These are phyloP conservation scores for Boletus semigastroideus DNA, from an alignment of 1,284 basidiomycete species.

Conservation along the genomic window DNA sequence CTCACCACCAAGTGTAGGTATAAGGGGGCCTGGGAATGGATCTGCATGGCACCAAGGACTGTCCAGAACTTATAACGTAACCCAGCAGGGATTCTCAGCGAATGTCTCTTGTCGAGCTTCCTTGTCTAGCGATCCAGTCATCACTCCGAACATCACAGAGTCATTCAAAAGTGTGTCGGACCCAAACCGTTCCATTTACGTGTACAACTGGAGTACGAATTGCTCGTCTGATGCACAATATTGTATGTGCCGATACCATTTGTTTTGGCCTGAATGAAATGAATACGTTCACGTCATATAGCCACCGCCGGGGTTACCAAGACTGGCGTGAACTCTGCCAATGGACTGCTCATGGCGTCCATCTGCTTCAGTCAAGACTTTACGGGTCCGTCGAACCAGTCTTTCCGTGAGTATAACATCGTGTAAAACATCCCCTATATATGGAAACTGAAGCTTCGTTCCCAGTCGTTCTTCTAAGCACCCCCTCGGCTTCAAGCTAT, in stretches of 20 bases:
- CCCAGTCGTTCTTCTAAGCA: background rate
- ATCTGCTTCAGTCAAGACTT: background rate
- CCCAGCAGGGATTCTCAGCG: background rate
- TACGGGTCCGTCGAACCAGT: background rate
- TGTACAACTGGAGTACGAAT: background rate
- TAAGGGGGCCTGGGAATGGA: background rate
- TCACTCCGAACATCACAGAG: background rate
- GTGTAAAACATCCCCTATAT: background rate
- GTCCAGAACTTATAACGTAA: background rate
- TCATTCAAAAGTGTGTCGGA: background rate
- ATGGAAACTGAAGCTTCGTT: no score
- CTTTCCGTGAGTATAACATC: background rate
- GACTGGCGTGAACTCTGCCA: no score
- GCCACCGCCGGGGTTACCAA: no score
- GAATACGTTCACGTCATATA: no score
- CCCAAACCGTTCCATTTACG: no score
- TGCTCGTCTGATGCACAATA: background rate
- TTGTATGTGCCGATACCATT: background rate
- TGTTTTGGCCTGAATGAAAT: no score
- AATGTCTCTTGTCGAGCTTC: background rate
- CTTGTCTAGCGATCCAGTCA: background rate
- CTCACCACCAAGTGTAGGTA: background rate
- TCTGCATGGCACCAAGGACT: background rate
- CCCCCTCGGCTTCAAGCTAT: background rate
- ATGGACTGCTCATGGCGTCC: background rate